A percentile compares a stretch with the other conserved stretches of the same genome.
phyloP scores from a whole-genome alignment of 192 early-diverging fungal species.

The Pilaira anomala region DNA sequence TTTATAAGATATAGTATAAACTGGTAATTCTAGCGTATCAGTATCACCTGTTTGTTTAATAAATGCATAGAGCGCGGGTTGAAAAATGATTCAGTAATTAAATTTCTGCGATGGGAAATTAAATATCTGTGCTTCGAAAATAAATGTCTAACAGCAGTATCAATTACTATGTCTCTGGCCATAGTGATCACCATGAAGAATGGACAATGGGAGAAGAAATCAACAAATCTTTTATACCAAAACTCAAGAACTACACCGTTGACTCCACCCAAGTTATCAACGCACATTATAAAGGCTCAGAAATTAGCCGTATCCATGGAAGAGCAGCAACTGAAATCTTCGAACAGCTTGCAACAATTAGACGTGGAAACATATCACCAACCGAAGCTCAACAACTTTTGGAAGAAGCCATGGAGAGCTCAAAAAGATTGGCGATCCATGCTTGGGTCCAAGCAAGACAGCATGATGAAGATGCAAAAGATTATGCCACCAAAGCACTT shows the following conservation, averaged over 20 bases:
- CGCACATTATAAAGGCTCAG: not conserved
- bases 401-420: not conserved
- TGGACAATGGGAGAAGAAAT: not conserved
- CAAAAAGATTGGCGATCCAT: not conserved
- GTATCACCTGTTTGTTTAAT: no score
- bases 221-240: not conserved
- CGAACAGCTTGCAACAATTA: no score
- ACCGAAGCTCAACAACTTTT: no score
- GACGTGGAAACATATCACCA: no score
- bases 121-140: no score
- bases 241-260: not conserved
- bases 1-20: no score
- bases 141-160: no score
- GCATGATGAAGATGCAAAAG: not conserved
- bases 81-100: no score
- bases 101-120: no score
- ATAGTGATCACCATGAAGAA: not conserved
- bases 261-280: not conserved
- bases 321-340: conserved; percentile 3
- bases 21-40: no score
- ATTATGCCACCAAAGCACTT: not conserved
- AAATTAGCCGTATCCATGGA: not conserved
- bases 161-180: no score
- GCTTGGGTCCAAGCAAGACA: not conserved
- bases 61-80: no score